These are phyloP conservation scores for Pichia cabralensis DNA, from an alignment of 805 yeast genomes.

Conservation along the genomic window DNA sequence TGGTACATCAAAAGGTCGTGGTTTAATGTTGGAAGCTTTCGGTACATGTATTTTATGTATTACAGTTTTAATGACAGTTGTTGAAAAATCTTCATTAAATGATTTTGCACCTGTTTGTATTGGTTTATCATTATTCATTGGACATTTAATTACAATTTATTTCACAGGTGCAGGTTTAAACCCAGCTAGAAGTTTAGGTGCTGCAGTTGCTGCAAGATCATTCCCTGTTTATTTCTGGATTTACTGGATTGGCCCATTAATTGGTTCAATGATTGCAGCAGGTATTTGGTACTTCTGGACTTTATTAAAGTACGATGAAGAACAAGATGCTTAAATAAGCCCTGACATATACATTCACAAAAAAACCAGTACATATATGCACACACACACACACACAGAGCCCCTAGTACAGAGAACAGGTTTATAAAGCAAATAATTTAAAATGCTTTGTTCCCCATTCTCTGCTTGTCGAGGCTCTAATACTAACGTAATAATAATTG, in stretches of 20 bases:
- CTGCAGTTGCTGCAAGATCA: slow-evolving; percentile 45
- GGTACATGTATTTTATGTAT: slow-evolving; percentile 65
- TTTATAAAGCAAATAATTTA: too few relatives aligned
- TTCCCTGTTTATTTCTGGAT: slow-evolving; percentile 88
- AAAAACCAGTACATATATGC: too few relatives aligned
- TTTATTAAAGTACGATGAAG: slow-evolving; percentile 47
- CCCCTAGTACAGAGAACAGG: too few relatives aligned
- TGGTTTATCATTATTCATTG: slow-evolving; percentile 74
- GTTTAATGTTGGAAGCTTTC: slow-evolving; percentile 73
- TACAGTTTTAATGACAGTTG: slow-evolving; percentile 75
- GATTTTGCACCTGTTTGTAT: slow-evolving; percentile 74
- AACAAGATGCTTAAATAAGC: too few relatives aligned
- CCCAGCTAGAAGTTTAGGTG: slow-evolving; percentile 87
- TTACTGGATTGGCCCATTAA: slow-evolving; percentile 82
- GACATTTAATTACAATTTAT: slow-evolving; percentile 71
- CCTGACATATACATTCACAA: too few relatives aligned
- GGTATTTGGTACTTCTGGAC: slow-evolving; percentile 60
- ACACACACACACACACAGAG: too few relatives aligned
- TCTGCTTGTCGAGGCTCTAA: too few relatives aligned
- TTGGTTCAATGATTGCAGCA: slow-evolving; percentile 61
- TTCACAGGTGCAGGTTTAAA: slow-evolving; percentile 88
- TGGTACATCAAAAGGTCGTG: slow-evolving; percentile 63
- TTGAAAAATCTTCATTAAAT: slow-evolving; percentile 69
- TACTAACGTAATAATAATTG: too few relatives aligned
- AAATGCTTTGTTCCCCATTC: too few relatives aligned